These are phyloP conservation scores for Fusarium citri DNA, from an alignment of 2,329 filamentous ascomycete species.

Conservation along the genomic window DNA sequence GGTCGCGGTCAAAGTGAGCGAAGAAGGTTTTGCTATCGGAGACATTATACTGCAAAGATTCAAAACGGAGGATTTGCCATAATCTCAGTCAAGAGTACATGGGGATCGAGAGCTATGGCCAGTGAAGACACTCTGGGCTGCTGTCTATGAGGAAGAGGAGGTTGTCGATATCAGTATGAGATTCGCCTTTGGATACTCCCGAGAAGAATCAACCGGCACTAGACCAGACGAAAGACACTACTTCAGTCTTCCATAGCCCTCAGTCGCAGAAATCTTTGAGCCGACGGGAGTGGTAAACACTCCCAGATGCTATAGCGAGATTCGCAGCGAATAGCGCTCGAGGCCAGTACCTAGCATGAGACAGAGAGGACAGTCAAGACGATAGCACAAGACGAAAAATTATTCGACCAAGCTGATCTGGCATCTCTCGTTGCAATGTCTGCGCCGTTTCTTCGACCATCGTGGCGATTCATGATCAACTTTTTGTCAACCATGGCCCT, in stretches of 20 bases:
- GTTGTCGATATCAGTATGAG: constrained; percentile 42
- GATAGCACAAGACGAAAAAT: constrained; percentile 74
- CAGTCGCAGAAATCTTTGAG: constrained; percentile 59
- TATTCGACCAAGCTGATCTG: constrained; percentile 60
- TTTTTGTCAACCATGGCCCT: constrained; percentile 33
- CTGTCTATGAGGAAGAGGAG: constrained; percentile 44
- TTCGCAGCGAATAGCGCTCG: constrained; percentile 70
- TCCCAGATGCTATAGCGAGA: constrained; percentile 65
- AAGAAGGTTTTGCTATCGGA: constrained; percentile 41
- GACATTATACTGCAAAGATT: constrained; percentile 41
- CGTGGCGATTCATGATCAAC: constrained; percentile 40
- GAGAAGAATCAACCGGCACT: constrained; percentile 48
- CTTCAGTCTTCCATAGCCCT: constrained; percentile 59
- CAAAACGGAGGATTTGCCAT: constrained; percentile 40
- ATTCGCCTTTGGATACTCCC: constrained; percentile 47
- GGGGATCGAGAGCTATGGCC: constrained; percentile 43
- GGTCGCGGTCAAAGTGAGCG: constrained; percentile 45
- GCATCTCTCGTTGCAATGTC: constrained; percentile 56
- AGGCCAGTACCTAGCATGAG: constrained; percentile 73
- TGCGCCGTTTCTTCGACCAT: constrained; percentile 50
- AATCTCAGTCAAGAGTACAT: constrained; percentile 38
- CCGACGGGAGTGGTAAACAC: constrained; percentile 53
- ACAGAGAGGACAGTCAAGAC: constrained; percentile 65
- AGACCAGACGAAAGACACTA: constrained; percentile 50
- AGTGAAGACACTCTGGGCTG: constrained; percentile 37